A percentile compares a stretch with the other conserved stretches of the same genome.
Conservation (phyloP, 805 yeast species). For the Wickerhamomyces pijperi region DNA sequence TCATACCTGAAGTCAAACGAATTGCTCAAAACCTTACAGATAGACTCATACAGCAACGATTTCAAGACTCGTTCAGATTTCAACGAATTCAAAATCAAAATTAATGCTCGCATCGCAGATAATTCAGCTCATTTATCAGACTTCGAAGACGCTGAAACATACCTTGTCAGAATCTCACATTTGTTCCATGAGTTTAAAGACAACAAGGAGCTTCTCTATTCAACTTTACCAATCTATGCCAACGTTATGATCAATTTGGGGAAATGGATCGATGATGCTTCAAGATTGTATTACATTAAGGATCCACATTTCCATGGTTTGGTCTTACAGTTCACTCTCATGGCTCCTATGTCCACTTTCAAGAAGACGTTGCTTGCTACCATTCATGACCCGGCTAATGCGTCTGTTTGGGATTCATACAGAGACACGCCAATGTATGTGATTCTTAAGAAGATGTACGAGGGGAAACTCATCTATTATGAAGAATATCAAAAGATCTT, state of each 20-base stretch:
- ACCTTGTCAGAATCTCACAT: slow-evolving; percentile 11
- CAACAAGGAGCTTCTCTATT: background rate
- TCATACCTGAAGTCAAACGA: slow-evolving; percentile 4
- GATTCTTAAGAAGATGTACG: slow-evolving; percentile 9
- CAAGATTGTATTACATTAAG: slow-evolving; percentile 7
- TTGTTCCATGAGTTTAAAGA: slow-evolving; percentile 3
- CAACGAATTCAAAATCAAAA: slow-evolving; percentile 7
- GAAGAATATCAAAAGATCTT: slow-evolving; percentile 5
- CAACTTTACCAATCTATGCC: slow-evolving; percentile 5
- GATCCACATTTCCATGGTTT: slow-evolving; percentile 6
- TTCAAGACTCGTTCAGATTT: slow-evolving; percentile 6
- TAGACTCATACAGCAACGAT: slow-evolving; percentile 10
- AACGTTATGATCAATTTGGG: slow-evolving; percentile 11
- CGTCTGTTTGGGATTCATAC: slow-evolving; percentile 1
- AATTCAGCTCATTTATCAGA: slow-evolving; percentile 7
- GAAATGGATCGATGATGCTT: slow-evolving; percentile 15
- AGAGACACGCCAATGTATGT: slow-evolving; percentile 4
- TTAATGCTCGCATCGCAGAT: slow-evolving; percentile 11
- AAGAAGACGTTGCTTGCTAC: slow-evolving; percentile 6
- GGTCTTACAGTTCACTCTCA: slow-evolving; percentile 6
- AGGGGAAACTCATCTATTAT: slow-evolving; percentile 7
- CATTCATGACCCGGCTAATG: slow-evolving; percentile 3
- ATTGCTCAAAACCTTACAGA: slow-evolving; percentile 6
- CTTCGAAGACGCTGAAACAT: slow-evolving; percentile 13
- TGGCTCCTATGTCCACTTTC: slow-evolving; percentile 7